Percentiles rank a stretch among this genome's conserved stretches.
Conservation (phyloP, 805 yeast genomes). For the Candida argentea region DNA sequence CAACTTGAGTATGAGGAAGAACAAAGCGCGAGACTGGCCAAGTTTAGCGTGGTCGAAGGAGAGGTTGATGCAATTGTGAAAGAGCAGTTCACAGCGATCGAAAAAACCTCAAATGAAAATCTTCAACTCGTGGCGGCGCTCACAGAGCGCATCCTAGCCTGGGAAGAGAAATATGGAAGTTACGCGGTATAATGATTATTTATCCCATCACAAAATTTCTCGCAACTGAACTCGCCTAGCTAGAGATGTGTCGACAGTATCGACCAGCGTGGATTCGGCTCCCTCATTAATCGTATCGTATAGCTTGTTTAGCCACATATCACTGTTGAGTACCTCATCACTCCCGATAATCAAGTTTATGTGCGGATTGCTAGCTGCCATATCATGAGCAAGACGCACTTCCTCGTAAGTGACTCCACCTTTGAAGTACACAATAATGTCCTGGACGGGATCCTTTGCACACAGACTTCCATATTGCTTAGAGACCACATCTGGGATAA, state of each 20-base stretch:
- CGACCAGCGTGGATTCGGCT: conserved; percentile 8
- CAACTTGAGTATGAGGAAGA: conserved; percentile 77
- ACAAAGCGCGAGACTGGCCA: conserved; percentile 42
- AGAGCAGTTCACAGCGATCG: conserved; percentile 16
- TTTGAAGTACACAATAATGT: conserved; percentile 59
- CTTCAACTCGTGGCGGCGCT: conserved; percentile 59
- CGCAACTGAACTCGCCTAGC: conserved; percentile 31
- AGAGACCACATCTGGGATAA: conserved; percentile 28
- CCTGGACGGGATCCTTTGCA: conserved; percentile 38
- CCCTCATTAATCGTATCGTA: conserved; percentile 19
- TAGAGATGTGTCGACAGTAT: conserved; percentile 19
- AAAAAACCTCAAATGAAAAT: conserved; percentile 48
- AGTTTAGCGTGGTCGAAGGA: conserved; percentile 31
- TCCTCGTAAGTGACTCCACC: conserved; percentile 95
- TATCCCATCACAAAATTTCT: conserved; percentile 12
- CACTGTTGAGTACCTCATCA: conserved; percentile 25
- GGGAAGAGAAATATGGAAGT: conserved; percentile 72
- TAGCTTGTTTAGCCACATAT: conserved; percentile 22
- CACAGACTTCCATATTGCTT: conserved; percentile 14
- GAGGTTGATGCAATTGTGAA: conserved; percentile 4
- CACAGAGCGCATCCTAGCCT: conserved; percentile 56
- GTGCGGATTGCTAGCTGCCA: conserved; percentile 46
- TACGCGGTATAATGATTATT: conserved; percentile 24
- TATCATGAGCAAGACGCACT: conserved; percentile 68
- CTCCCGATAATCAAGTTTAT: conserved; percentile 78